These are phyloP conservation scores for Cucumis variabilis DNA, from an alignment of 331 rosid species.

Conservation along the genomic window DNA sequence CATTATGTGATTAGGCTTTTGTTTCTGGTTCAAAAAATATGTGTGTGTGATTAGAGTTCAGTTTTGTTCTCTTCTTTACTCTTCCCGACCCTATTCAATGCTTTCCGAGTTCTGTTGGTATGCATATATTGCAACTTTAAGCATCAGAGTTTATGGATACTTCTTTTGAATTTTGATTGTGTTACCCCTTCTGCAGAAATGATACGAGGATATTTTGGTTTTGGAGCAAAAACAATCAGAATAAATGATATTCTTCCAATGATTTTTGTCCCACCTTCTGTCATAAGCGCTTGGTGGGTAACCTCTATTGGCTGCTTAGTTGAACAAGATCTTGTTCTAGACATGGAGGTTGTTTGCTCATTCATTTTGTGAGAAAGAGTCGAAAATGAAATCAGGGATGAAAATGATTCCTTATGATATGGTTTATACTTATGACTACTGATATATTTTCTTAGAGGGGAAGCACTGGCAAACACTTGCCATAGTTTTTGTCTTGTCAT, in stretches of 20 bases:
- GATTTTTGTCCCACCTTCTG: slow-evolving; percentile 12
- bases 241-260: slow-evolving; percentile 43
- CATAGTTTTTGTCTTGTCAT: background rate
- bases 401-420: no score
- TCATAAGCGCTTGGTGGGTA: background rate
- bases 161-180: background rate
- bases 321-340: background rate
- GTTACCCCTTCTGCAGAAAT: slow-evolving; percentile 53
- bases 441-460: background rate
- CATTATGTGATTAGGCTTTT: background rate
- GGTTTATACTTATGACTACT: background rate
- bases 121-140: background rate
- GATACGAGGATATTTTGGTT: slow-evolving; percentile 63
- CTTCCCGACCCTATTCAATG: background rate
- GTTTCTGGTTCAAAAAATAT: no score
- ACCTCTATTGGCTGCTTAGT: background rate
- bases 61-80: background rate
- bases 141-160: background rate
- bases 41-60: background rate
- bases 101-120: background rate
- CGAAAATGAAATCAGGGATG: no score
- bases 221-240: slow-evolving; percentile 64
- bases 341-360: no score
- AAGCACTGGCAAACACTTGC: background rate
- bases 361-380: no score